These are phyloP conservation scores for Sclerotinia glacialis DNA, from an alignment of 2,329 filamentous ascomycete genomes.

Conservation along the genomic window DNA sequence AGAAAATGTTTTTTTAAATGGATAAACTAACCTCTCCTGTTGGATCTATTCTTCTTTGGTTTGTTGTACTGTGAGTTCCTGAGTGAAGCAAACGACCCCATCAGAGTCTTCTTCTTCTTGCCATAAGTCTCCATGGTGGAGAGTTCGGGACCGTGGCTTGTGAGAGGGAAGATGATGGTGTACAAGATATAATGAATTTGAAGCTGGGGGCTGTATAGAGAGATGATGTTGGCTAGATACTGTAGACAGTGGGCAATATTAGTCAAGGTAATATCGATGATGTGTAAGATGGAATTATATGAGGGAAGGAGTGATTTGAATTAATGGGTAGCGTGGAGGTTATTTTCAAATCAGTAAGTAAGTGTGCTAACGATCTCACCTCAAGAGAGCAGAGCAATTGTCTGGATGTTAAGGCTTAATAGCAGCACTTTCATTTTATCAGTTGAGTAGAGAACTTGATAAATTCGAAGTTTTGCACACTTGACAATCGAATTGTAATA, in stretches of 20 bases:
- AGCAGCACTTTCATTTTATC: conserved; percentile 3
- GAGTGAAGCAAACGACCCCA: conserved; percentile 27
- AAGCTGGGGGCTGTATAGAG: not conserved
- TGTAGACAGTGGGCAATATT: not conserved
- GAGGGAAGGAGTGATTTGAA: not conserved
- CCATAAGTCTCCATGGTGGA: conserved; percentile 30
- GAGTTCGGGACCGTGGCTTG: not conserved
- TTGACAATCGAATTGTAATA: not conserved
- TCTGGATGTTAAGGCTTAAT: not conserved
- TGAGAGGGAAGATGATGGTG: not conserved
- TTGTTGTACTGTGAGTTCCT: conserved; percentile 24
- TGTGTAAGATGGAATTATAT: not conserved
- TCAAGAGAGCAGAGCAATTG: not conserved
- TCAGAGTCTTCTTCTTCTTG: conserved; percentile 31
- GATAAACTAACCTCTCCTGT: not conserved
- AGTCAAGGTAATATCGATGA: conserved; percentile 7
- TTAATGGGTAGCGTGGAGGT: not conserved
- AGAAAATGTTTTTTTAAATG: not conserved
- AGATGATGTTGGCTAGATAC: not conserved
- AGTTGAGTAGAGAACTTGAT: not conserved
- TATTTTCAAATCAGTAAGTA: not conserved
- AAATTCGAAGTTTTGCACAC: not conserved
- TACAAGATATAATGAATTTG: not conserved
- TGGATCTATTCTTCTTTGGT: conserved; percentile 13
- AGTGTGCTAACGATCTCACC: conserved; percentile 4